phyloP scores from a whole-genome alignment of 1,284 basidiomycete genomes.

The Termitomyces sp. region DNA sequence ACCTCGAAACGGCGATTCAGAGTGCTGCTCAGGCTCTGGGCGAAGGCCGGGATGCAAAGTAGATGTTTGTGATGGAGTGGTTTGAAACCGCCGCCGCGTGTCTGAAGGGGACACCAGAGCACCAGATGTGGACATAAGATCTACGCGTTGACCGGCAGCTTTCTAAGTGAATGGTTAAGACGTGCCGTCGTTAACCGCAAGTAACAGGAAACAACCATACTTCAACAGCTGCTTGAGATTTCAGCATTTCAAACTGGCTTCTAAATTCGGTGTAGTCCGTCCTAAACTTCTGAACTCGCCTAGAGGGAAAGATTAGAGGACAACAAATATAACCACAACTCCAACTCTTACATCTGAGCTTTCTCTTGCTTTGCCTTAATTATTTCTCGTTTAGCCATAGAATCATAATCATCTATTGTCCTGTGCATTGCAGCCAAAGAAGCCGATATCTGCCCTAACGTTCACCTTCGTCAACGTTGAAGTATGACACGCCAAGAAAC shows the following conservation, averaged over 20 bases:
- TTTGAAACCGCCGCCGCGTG: constrained; percentile 54
- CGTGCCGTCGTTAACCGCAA: background rate
- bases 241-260: constrained; percentile 65
- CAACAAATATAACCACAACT: constrained; percentile 2
- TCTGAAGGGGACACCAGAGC: constrained; percentile 49
- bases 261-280: constrained; percentile 70
- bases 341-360: constrained; percentile 70
- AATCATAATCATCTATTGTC: constrained; percentile 93
- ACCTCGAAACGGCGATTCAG: constrained; percentile 73
- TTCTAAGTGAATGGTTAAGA: constrained; percentile 36
- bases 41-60: constrained; percentile 42
- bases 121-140: constrained; percentile 54
- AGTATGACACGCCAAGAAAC: constrained; percentile 22
- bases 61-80: constrained; percentile 39
- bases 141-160: constrained; percentile 51
- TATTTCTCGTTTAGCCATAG: constrained; percentile 91
- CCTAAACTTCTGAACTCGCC: constrained; percentile 81
- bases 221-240: constrained; percentile 46
- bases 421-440: constrained; percentile 88
- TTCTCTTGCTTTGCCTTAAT: constrained; percentile 94
- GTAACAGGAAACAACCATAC: constrained; percentile 27
- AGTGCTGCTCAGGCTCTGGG: constrained; percentile 44
- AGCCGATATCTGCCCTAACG: constrained; percentile 89
- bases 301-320: constrained; percentile 24
- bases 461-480: constrained; percentile 13